These are phyloP conservation scores for Hippophae rhamnoides DNA, from an alignment of 306 rosid species.

Conservation along the genomic window DNA sequence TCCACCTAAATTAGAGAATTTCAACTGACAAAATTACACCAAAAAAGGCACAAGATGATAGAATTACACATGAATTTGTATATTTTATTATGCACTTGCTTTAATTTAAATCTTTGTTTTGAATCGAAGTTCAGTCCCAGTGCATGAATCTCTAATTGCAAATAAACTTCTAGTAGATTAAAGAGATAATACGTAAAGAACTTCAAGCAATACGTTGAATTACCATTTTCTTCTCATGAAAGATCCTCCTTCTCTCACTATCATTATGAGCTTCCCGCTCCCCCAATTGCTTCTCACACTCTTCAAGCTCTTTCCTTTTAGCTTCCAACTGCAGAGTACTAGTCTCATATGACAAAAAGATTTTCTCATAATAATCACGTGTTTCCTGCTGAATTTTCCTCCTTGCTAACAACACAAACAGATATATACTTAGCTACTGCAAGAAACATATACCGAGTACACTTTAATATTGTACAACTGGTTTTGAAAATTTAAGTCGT, in stretches of 20 bases:
- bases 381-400: conserved; percentile 28
- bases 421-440: conserved; percentile 13
- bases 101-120: too few relatives aligned
- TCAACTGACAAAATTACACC: too few relatives aligned
- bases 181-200: too few relatives aligned
- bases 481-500: neutral
- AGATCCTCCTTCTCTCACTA: conserved; percentile 40
- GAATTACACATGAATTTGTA: too few relatives aligned
- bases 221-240: conserved; percentile 48
- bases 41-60: too few relatives aligned
- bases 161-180: too few relatives aligned
- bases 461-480: neutral
- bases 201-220: neutral
- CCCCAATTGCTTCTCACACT: conserved; percentile 39
- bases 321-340: conserved; percentile 31
- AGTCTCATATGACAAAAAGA: conserved; percentile 37
- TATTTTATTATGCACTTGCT: too few relatives aligned
- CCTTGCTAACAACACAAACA: conserved; percentile 35
- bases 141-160: too few relatives aligned
- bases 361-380: conserved; percentile 18
- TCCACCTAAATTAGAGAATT: too few relatives aligned
- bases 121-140: too few relatives aligned
- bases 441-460: neutral
- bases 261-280: conserved; percentile 38
- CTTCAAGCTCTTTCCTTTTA: conserved; percentile 35